Evolutionary conservation across 768 basidiomycete genomes (phyloP).

Genomic region (Trametopsis cervina): DNA sequence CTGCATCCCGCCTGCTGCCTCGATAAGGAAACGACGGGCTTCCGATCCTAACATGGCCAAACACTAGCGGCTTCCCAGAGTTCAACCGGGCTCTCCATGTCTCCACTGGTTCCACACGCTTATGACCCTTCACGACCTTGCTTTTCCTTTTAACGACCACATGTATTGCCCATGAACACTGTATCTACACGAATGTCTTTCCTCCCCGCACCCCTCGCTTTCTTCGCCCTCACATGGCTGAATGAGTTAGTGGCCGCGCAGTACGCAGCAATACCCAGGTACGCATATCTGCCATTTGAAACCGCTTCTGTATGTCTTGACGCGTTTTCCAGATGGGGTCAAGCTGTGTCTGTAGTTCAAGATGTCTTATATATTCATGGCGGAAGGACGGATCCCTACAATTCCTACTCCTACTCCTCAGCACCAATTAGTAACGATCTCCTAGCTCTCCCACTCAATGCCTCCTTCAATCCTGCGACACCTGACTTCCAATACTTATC

Average conservation of each 20-base stretch:
- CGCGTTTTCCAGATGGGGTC: slow-evolving; percentile 61
- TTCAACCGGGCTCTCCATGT: slow-evolving; percentile 8
- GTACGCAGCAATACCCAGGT: slow-evolving; percentile 21
- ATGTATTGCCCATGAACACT: slow-evolving; percentile 4
- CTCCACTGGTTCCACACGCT: slow-evolving; percentile 1
- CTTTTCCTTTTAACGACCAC: neutral
- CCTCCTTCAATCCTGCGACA: slow-evolving; percentile 47
- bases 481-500: slow-evolving; percentile 66
- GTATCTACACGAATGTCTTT: neutral
- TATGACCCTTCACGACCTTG: neutral
- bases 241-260: slow-evolving; percentile 13
- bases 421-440: slow-evolving; percentile 71
- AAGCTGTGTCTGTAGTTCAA: slow-evolving; percentile 54
- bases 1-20: neutral
- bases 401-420: slow-evolving; percentile 63
- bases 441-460: slow-evolving; percentile 57
- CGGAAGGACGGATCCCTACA: slow-evolving; percentile 66
- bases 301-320: too few species aligned
- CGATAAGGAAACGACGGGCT: slow-evolving; percentile 9
- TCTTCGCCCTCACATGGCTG: slow-evolving; percentile 13
- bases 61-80: slow-evolving; percentile 7
- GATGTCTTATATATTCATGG: slow-evolving; percentile 68
- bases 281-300: too few species aligned
- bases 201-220: slow-evolving; percentile 3
- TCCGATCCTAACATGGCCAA: slow-evolving; percentile 18